Conservation (phyloP, 441 rosid species). For the Populus hybrid region DNA sequence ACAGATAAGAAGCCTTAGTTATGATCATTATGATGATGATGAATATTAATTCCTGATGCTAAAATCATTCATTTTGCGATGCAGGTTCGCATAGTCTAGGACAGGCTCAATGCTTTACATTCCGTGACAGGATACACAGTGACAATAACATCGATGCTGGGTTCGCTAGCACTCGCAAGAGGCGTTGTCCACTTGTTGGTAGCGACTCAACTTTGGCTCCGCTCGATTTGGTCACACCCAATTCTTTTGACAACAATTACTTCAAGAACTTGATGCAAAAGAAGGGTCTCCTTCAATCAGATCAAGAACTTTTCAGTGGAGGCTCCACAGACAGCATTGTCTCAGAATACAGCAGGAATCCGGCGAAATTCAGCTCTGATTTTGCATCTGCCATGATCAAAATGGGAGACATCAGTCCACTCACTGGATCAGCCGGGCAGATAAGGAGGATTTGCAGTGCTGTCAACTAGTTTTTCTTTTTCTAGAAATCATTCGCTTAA, state of each 20-base stretch:
- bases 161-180: constrained; percentile 40
- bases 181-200: constrained; percentile 28
- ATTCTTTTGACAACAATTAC: constrained; percentile 54
- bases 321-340: constrained; percentile 49
- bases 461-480: constrained; percentile 20
- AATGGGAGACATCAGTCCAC: constrained; percentile 53
- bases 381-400: constrained; percentile 53
- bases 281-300: constrained; percentile 53
- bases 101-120: constrained; percentile 49
- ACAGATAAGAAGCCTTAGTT: not conserved
- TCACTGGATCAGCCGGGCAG: constrained; percentile 38
- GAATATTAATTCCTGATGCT: no score
- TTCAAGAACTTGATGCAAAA: constrained; percentile 45
- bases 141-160: constrained; percentile 42
- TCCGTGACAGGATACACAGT: constrained; percentile 45
- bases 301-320: constrained; percentile 48
- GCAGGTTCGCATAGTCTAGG: constrained; percentile 56
- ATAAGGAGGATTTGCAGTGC: constrained; percentile 43
- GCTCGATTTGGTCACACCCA: constrained; percentile 56
- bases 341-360: constrained; percentile 39
- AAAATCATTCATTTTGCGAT: not conserved
- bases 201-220: constrained; percentile 37
- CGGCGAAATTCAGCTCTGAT: constrained; percentile 39
- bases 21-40: no score
- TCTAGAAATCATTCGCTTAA: not conserved